phyloP scores from a whole-genome alignment of 148 eudicot genomes.

The Gaultheria prostrata region DNA sequence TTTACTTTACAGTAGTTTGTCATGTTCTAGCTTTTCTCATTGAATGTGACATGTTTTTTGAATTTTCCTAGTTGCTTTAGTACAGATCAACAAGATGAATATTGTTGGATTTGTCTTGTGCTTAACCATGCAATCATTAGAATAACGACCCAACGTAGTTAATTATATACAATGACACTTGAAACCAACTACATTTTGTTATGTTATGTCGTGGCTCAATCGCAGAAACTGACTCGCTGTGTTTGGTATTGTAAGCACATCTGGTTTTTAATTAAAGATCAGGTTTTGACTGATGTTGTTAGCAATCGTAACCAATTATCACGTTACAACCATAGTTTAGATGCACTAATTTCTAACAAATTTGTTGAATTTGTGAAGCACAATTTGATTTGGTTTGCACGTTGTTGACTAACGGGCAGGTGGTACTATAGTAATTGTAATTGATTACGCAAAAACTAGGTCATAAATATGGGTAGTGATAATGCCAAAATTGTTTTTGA shows the following conservation, averaged over 20 bases:
- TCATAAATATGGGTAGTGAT: no score
- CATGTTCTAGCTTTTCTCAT: background rate
- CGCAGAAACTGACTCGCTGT: background rate
- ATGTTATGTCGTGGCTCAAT: background rate
- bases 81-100: background rate
- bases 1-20: background rate
- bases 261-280: background rate
- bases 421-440: no score
- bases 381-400: background rate
- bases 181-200: background rate
- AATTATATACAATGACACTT: background rate
- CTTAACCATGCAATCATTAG: background rate
- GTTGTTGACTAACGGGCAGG: no score
- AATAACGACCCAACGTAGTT: background rate
- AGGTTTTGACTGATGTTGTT: background rate
- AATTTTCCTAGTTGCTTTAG: background rate
- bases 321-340: no score
- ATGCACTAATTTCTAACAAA: no score
- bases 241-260: no score
- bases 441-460: no score
- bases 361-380: background rate
- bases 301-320: background rate
- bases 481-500: no score
- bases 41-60: background rate
- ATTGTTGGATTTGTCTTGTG: background rate